A percentile compares a stretch with the other conserved stretches of the same genome.
These are phyloP conservation scores for Marchantia paleacea DNA, from an alignment of 225 moss, liverwort and hornwort genomes.

Conservation along the genomic window DNA sequence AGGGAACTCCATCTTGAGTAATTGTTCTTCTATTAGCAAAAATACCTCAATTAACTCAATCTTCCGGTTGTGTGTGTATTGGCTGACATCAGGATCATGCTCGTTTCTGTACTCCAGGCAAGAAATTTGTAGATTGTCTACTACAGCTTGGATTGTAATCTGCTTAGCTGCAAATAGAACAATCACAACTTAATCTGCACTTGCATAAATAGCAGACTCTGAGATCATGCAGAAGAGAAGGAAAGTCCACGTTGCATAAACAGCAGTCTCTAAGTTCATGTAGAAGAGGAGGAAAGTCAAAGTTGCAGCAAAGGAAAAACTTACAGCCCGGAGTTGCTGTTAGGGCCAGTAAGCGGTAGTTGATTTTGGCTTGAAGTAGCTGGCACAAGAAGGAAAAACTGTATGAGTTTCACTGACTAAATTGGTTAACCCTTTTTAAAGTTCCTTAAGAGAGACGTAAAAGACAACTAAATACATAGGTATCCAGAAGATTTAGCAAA, in stretches of 20 bases:
- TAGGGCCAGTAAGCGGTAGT: constrained; percentile 78
- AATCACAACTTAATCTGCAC: background rate
- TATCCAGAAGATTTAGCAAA: too few relatives aligned
- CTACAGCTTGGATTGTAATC: constrained; percentile 82
- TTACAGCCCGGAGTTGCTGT: constrained; percentile 99
- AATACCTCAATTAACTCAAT: constrained; percentile 83
- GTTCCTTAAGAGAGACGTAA: background rate
- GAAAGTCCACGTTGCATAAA: background rate
- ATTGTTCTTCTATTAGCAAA: background rate
- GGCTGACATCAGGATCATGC: constrained; percentile 89
- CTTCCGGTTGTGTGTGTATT: constrained; percentile 82
- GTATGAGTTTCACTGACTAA: background rate
- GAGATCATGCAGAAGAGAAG: background rate
- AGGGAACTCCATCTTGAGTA: background rate
- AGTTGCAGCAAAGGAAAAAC: constrained; percentile 22
- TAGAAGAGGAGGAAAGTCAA: too few relatives aligned
- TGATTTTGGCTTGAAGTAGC: constrained; percentile 69
- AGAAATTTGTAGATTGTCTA: constrained; percentile 95
- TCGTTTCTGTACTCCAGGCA: constrained; percentile 94
- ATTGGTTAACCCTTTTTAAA: background rate
- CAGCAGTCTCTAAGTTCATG: background rate
- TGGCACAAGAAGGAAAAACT: constrained; percentile 25
- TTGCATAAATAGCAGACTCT: background rate
- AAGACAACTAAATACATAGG: background rate
- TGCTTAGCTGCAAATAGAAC: constrained; percentile 68